Evolutionary conservation across 441 rosid species (phyloP).

Genomic region (Bocquillonia castaneifolia): DNA sequence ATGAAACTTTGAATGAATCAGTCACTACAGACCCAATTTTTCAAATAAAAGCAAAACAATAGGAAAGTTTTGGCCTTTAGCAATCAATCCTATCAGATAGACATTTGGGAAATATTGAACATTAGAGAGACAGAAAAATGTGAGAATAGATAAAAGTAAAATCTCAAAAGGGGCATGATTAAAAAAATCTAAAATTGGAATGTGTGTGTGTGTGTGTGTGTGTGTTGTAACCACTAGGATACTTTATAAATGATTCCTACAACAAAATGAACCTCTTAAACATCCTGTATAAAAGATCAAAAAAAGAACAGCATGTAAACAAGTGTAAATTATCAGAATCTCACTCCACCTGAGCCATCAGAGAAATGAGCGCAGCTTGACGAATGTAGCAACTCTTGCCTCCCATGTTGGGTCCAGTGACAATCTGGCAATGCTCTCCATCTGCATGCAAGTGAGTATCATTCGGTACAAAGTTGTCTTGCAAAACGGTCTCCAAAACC

Average conservation of each 20-base stretch:
- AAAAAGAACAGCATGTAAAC: background rate
- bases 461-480: conserved; percentile 78
- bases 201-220: no score
- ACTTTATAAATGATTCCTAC: background rate
- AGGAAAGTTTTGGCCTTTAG: background rate
- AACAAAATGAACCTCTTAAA: conserved; percentile 5
- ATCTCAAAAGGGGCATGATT: background rate
- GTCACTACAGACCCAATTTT: background rate
- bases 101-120: background rate
- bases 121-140: background rate
- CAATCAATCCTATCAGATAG: background rate
- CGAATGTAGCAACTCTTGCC: conserved; percentile 97
- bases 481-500: conserved; percentile 77
- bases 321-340: background rate
- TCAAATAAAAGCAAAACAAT: conserved; percentile 12
- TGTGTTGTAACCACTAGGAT: background rate
- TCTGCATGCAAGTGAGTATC: conserved; percentile 63
- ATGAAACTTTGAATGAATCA: conserved; percentile 22
- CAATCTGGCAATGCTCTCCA: conserved; percentile 72
- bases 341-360: conserved; percentile 85
- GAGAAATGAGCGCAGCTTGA: conserved; percentile 76
- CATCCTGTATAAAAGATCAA: background rate
- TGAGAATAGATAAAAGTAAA: background rate
- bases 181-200: no score
- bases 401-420: conserved; percentile 97